Conservation (phyloP, 2,329 filamentous ascomycete species). For the Pestalotiopsis sp. region DNA sequence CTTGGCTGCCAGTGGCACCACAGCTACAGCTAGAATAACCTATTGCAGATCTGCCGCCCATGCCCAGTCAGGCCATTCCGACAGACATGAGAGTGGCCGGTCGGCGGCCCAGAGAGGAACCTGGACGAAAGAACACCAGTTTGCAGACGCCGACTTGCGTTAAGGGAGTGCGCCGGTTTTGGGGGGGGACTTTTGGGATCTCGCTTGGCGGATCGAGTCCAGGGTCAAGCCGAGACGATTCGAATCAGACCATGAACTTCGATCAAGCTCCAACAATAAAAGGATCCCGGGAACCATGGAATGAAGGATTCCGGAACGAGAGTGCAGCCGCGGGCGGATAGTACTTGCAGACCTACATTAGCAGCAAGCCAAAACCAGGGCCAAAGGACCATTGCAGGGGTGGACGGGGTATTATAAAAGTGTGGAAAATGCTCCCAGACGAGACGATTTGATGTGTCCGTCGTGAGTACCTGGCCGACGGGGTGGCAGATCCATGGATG, state of each 20-base stretch:
- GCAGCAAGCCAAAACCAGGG: background rate
- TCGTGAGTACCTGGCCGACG: background rate
- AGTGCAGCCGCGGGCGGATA: background rate
- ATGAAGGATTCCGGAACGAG: background rate
- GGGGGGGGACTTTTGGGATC: background rate
- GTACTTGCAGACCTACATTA: background rate
- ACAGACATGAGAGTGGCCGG: background rate
- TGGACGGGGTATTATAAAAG: background rate
- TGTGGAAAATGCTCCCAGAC: background rate
- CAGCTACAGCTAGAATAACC: background rate
- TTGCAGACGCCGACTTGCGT: background rate
- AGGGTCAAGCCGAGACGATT: background rate
- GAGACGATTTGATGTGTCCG: background rate
- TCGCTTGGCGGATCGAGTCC: background rate
- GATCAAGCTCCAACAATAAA: background rate
- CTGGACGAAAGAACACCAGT: background rate
- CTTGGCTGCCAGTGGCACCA: background rate
- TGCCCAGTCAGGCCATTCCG: constrained; percentile 1
- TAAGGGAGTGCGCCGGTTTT: background rate
- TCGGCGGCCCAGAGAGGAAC: background rate
- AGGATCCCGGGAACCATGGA: background rate
- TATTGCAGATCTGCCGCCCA: background rate
- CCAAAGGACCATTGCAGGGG: background rate
- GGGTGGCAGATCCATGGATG: background rate
- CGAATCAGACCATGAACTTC: background rate